A percentile compares a stretch with the other conserved stretches of the same genome.
Conservation (phyloP, 1,139 yeast species). For the Suhomyces yuchorum region DNA sequence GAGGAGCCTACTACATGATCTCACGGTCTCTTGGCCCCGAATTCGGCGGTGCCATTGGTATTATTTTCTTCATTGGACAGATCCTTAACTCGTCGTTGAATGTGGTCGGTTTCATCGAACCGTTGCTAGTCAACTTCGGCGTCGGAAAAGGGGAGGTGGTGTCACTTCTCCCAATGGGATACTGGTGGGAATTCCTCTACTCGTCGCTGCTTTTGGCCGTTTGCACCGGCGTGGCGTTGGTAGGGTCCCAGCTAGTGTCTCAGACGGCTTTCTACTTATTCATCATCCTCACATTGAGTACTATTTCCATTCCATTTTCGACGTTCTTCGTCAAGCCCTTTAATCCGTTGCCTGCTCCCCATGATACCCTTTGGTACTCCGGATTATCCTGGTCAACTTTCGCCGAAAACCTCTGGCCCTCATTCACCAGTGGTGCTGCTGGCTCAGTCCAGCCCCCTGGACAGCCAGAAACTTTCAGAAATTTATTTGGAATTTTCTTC, state of each 20-base stretch:
- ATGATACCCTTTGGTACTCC: constrained; percentile 56
- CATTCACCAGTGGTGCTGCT: constrained; percentile 87
- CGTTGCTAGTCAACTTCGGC: constrained; percentile 69
- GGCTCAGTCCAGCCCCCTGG: constrained; percentile 69
- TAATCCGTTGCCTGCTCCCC: constrained; percentile 47
- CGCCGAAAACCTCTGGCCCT: constrained; percentile 67
- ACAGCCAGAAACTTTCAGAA: constrained; percentile 68
- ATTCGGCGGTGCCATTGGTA: constrained; percentile 81
- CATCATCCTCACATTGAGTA: constrained; percentile 66
- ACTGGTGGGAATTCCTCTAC: constrained; percentile 59
- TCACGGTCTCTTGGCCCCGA: constrained; percentile 80
- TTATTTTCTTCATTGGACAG: constrained; percentile 77
- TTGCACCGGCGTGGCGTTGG: constrained; percentile 77
- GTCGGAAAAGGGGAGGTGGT: constrained; percentile 55
- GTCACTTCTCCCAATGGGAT: constrained; percentile 54
- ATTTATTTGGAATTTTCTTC: constrained; percentile 90
- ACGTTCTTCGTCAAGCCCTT: constrained; percentile 62
- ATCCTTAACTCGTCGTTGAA: constrained; percentile 74
- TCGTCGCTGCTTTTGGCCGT: constrained; percentile 65
- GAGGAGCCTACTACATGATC: constrained; percentile 84
- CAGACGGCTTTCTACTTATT: constrained; percentile 80
- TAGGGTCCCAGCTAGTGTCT: constrained; percentile 83
- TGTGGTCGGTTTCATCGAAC: constrained; percentile 80
- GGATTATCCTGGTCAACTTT: constrained; percentile 75
- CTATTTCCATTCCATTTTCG: constrained; percentile 82